Percentiles rank a stretch among this genome's conserved stretches.
Evolutionary conservation across 495 filamentous ascomycete species (phyloP).

Genomic region (Mytilinidion resinicola): DNA sequence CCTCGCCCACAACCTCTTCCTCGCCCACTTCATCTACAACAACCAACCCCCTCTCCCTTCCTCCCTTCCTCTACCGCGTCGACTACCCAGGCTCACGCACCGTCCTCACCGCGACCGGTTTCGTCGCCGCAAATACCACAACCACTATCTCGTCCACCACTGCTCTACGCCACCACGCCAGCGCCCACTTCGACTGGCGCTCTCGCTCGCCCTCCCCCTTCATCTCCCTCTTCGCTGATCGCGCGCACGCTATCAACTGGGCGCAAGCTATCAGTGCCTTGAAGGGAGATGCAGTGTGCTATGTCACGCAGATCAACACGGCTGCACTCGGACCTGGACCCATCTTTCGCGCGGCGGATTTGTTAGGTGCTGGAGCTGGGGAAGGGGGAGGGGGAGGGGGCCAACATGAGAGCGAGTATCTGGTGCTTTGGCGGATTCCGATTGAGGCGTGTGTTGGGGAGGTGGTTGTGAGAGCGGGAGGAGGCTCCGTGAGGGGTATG

Average conservation of each 20-base stretch:
- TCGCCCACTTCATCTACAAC: too few relatives aligned
- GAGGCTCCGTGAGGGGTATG: too few relatives aligned
- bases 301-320: constrained; percentile 17
- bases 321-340: constrained; percentile 15
- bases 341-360: constrained; percentile 17
- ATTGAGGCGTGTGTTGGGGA: not conserved
- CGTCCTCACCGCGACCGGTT: constrained; percentile 9
- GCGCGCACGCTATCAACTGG: constrained; percentile 12
- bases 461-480: not conserved
- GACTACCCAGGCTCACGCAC: constrained; percentile 4
- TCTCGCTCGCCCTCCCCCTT: constrained; percentile 23
- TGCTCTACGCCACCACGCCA: constrained; percentile 11
- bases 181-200: constrained; percentile 15
- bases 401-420: constrained; percentile 6
- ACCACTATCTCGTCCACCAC: constrained; percentile 10
- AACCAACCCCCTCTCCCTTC: constrained; percentile 1
- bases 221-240: constrained; percentile 22
- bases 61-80: constrained; percentile 13
- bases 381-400: not conserved
- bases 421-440: constrained; percentile 3
- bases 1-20: too few relatives aligned
- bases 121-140: constrained; percentile 16
- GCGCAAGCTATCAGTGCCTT: constrained; percentile 7
- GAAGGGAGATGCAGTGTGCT: not conserved
- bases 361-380: not conserved